Evolutionary conservation across 2,329 filamentous ascomycete genomes (phyloP), one percentile per base, ranked within the genome.

Genomic region (Xylariaceae sp.): DNA sequence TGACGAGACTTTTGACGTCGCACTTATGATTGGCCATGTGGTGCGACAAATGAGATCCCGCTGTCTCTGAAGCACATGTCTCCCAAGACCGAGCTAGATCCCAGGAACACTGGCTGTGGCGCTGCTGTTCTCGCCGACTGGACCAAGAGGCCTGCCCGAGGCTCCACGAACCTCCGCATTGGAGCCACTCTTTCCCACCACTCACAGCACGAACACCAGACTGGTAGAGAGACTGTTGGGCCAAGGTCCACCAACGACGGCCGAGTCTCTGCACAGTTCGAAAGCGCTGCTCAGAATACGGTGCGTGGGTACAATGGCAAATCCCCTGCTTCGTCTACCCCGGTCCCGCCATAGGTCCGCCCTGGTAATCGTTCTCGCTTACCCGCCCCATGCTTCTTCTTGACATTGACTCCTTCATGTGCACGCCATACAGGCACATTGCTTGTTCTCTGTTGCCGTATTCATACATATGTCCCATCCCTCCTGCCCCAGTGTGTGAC

Each of bases 281-380:
- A 35, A 42, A 22, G 39, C 21, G 42, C 33, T 42, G 45, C 41
- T 29, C 25, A 39, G 39, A 44, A 25, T 48, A 53, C 50, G 42
- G 48, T 51, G 45, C n/a, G n/a, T n/a, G n/a, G n/a, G n/a, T n/a
- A n/a, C n/a, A n/a, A n/a, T n/a, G n/a, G n/a, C 48, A 44, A 47
- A 45, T 49, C 46, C 36, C 44, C 39, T 41, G 40, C 46, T 54
- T 57, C 48, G 50, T 49, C 47, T 52, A 45, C 46, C 48, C 51
- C 52, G 42, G 37, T 52, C 41, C 48, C 49, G 40, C 40, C 34
- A 51, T 25, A 47, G 45, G 45, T 46, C 52, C 42, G 42, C 42
- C 48, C 49, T 48, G 39, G n/a, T n/a, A n/a, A n/a, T n/a, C n/a
- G n/a, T n/a, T n/a, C n/a, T n/a, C n/a, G n/a, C n/a, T n/a, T n/a